These are phyloP conservation scores for Clarireedia paspali DNA, from an alignment of 2,329 filamentous ascomycete genomes.

Conservation along the genomic window DNA sequence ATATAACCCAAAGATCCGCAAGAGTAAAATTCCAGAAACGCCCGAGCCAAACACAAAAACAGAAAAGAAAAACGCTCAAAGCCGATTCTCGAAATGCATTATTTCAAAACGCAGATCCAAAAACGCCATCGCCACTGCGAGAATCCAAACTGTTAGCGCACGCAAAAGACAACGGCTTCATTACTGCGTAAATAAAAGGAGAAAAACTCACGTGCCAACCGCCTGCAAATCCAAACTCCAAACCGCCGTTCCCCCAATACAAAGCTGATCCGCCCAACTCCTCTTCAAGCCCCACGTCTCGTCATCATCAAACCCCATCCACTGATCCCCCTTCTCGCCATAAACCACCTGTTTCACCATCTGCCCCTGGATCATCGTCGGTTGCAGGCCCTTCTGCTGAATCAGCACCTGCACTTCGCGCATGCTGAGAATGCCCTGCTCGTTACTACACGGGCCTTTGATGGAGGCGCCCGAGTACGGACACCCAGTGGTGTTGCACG, in stretches of 20 bases:
- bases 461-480: slow-evolving; percentile 17
- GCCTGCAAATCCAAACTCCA: slow-evolving; percentile 10
- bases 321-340: slow-evolving; percentile 31
- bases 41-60: too few species aligned
- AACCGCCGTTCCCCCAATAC: slow-evolving; percentile 23
- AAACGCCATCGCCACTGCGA: slow-evolving; percentile 1
- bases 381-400: slow-evolving; percentile 14
- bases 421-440: slow-evolving; percentile 28
- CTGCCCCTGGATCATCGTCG: slow-evolving; percentile 19
- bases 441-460: slow-evolving; percentile 25
- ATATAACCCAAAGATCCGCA: too few species aligned
- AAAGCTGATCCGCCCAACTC: slow-evolving; percentile 21
- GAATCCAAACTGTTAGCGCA: background rate
- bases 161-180: background rate
- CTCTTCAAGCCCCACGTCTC: slow-evolving; percentile 16
- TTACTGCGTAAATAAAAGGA: background rate
- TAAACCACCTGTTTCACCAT: slow-evolving; percentile 27
- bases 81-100: too few species aligned
- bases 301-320: slow-evolving; percentile 35
- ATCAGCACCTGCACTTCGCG: slow-evolving; percentile 30
- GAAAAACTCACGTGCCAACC: background rate
- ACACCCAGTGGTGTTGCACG: slow-evolving; percentile 23
- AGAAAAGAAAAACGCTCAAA: too few species aligned
- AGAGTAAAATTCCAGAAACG: too few species aligned
- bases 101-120: background rate